These are phyloP conservation scores for Linanthus parryae DNA, from an alignment of 148 eudicot genomes.

Conservation along the genomic window DNA sequence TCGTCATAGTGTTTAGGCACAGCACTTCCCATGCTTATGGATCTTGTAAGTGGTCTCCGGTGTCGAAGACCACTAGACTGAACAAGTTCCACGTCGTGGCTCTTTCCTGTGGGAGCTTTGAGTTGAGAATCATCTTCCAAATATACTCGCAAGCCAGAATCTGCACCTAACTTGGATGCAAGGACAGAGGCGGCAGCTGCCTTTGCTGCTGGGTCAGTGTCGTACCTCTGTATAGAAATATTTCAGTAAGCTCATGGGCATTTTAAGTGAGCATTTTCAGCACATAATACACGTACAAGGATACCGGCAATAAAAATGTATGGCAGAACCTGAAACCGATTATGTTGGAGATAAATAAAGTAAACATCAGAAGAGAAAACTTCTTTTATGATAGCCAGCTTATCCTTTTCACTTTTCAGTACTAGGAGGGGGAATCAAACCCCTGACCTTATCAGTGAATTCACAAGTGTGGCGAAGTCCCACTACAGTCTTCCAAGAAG, in stretches of 20 bases:
- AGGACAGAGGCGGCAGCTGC: constrained; percentile 93
- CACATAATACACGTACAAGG: too few species aligned
- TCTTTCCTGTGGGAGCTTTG: constrained; percentile 43
- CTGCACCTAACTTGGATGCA: constrained; percentile 86
- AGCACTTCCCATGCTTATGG: constrained; percentile 35
- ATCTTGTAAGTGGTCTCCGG: constrained; percentile 48
- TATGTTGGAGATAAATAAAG: too few species aligned
- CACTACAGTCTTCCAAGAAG: too few species aligned
- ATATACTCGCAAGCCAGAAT: constrained; percentile 68
- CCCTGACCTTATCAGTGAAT: too few species aligned
- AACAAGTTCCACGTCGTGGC: constrained; percentile 55
- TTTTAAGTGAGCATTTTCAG: constrained; percentile 8
- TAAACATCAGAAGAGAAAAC: too few species aligned
- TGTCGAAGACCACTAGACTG: constrained; percentile 66
- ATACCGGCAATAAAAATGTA: too few species aligned
- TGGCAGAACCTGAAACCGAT: too few species aligned
- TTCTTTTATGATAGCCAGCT: too few species aligned
- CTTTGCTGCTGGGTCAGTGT: constrained; percentile 92
- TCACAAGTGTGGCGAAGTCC: too few species aligned
- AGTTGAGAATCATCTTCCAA: constrained; percentile 48
- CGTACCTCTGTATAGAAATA: constrained; percentile 64
- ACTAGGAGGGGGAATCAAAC: too few species aligned
- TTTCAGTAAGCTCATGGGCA: not conserved
- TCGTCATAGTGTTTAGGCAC: constrained; percentile 24
- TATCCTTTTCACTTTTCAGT: too few species aligned